Evolutionary conservation across 139 green algal genomes (phyloP).

Genomic region (Coccomyxa sp.): DNA sequence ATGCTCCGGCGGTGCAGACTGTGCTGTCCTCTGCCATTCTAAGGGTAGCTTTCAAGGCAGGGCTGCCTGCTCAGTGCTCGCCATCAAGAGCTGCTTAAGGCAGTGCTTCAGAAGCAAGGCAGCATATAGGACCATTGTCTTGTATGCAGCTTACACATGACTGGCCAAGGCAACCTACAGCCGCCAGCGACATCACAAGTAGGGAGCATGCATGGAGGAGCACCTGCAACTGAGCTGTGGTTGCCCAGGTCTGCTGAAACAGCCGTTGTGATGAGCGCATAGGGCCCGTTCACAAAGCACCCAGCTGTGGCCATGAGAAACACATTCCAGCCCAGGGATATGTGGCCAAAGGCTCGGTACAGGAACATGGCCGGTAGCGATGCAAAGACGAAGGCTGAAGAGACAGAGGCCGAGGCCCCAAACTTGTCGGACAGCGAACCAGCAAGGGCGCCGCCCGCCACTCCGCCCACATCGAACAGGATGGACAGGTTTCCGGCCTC

Average conservation of each 20-base stretch:
- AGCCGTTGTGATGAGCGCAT: constrained; percentile 95
- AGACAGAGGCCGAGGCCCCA: constrained; percentile 59
- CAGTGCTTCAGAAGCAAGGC: not conserved
- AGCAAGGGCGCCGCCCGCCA: constrained; percentile 82
- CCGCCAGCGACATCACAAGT: not conserved
- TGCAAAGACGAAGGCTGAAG: constrained; percentile 70
- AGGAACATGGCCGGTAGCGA: constrained; percentile 78
- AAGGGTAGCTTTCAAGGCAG: not conserved
- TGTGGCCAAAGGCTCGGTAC: constrained; percentile 65
- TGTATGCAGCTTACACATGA: not conserved
- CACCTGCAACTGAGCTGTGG: constrained; percentile 71
- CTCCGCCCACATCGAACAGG: constrained; percentile 91
- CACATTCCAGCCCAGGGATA: constrained; percentile 65
- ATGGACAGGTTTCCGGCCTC: constrained; percentile 79
- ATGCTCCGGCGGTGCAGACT: not conserved
- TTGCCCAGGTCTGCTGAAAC: constrained; percentile 93
- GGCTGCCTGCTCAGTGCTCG: not conserved
- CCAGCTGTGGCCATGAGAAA: constrained; percentile 80
- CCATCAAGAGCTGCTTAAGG: not conserved
- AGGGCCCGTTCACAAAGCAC: constrained; percentile 95
- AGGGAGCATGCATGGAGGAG: not conserved
- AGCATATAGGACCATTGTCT: not conserved
- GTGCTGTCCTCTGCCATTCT: not conserved
- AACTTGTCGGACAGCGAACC: constrained; percentile 82
- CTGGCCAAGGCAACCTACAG: not conserved